A percentile compares a stretch with the other conserved stretches of the same genome.
Conservation (phyloP, 805 yeast species). For the Priceomyces carsonii region DNA sequence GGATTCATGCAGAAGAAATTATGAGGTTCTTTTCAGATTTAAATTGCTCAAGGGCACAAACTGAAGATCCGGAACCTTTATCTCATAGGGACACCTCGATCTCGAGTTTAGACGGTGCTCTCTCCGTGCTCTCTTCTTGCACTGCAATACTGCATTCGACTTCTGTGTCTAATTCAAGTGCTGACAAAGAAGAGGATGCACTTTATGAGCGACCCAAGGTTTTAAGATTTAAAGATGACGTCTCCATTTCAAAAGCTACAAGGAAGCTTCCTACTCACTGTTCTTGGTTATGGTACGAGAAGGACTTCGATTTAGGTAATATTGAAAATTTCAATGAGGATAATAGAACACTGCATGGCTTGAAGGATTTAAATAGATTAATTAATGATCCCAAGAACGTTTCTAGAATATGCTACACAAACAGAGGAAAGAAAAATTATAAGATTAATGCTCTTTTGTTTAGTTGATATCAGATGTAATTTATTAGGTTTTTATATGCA, state of each 20-base stretch:
- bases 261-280: slow-evolving; percentile 11
- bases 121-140: slow-evolving; percentile 8
- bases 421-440: slow-evolving; percentile 13
- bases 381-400: slow-evolving; percentile 11
- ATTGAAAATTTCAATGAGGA: slow-evolving; percentile 17
- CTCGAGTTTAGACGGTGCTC: slow-evolving; percentile 11
- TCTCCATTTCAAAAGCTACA: slow-evolving; percentile 14
- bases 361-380: slow-evolving; percentile 22
- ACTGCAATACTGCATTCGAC: slow-evolving; percentile 9
- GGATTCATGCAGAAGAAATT: slow-evolving; percentile 17
- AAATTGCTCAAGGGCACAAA: neutral
- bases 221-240: slow-evolving; percentile 17
- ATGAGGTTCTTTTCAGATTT: slow-evolving; percentile 13
- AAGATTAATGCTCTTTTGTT: slow-evolving; percentile 12
- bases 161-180: neutral
- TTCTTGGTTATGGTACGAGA: slow-evolving; percentile 35
- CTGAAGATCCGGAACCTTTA: slow-evolving; percentile 1
- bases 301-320: slow-evolving; percentile 23
- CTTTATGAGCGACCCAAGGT: slow-evolving; percentile 1
- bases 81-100: slow-evolving; percentile 7
- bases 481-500: neutral
- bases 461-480: neutral
- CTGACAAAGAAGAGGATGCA: neutral
- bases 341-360: slow-evolving; percentile 15
- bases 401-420: slow-evolving; percentile 27